Base-by-base conservation (phyloP, 1,139 yeast species). In the Taphrina confusa region DNA sequence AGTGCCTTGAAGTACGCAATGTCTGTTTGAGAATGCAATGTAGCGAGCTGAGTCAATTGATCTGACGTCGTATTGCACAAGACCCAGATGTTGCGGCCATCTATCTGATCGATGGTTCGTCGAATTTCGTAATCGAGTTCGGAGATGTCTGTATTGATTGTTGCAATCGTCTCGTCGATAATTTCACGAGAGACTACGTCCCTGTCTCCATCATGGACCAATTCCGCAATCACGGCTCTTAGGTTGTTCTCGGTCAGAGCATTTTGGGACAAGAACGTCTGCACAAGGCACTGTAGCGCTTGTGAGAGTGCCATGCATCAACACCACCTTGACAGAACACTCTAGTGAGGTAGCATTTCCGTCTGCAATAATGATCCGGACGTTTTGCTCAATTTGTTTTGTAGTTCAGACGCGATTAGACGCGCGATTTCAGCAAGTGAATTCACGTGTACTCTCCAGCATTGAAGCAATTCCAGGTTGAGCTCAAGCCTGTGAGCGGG, bases 161-260 rank as follows among this genome's bases (percentile, higher is more conserved):
- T 18, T 2, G 54, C 28, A 44, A 39, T 76, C 74, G 62, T 81
- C 84, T 70, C 90, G 83, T 63, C 79, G 74, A 67, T 54, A 4
- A 47, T 42, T 12, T 31, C 20, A 18, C 31, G 9, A 8, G 52
- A 14, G 11, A 47, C 52, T 18, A 33, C 52, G 23, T 47, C 20
- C 28, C 52, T 27, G 30, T 22, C 42, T 12, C 52, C 52, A 20
- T 25, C 16, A 22, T 25, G 33, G 3, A 33, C 22, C 18, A 47
- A 16, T 28, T 47, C 40, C 14, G 52, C 52, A 33, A 47, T 47
- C 30, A 47, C 40, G 5, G 52, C 52, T 28, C 52, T 40, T 31
- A 47, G n/a, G 42, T 47, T 47, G 4, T 4, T n/a, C 18, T 47
- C 52, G 1, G 52, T 47, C 30, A 47, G 30, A 11, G 52, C 52